Base-by-base conservation (phyloP, 129 eudicot species). In the Chrysanthemum seticuspe region DNA sequence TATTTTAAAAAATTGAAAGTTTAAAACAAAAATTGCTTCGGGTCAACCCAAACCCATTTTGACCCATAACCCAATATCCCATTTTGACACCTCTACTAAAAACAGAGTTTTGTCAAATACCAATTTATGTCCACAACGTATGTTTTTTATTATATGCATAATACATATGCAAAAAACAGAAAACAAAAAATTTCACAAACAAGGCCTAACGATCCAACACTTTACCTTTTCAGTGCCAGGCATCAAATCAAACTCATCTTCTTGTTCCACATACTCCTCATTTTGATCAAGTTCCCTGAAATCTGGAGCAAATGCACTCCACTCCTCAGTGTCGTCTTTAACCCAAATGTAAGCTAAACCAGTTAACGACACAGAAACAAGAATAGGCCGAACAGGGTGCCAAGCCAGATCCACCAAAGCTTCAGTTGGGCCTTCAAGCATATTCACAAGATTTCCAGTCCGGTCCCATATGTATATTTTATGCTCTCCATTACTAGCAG, bases 281-380 rank as follows among this genome's bases (percentile, higher is more conserved):
- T 92, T 92, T 74, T 87, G 89, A 79, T 89, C 97, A 44, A 92
- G 97, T 84, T 92, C 94, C 73, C 80, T 89, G 67, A 83, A 92
- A 82, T 92, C 97, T 3, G 97, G 97, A 77, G 97, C 97, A 85
- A 92, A 92, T 10, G 90, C 97, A 74, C 97, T 92, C 97, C 97
- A 92, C 73, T 89, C 85, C 68, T 92, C 97, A 1, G 92, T 83
- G 51, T 88, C 89, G 47, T 92, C 97, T 84, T 89, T 92, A 18
- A 90, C 96, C 97, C 97, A 92, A 9, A 92, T 85, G 69, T 92
- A 92, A 61, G 82, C 83, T 76, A 92, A 80, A 18, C 97, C 97
- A 13, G 94, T 79, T 78, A 86, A 60, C 4, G 97, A 86, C 72
- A 89, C 96, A 51, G 97, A 92, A 61, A 87, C 87, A 65, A 92